Percentiles rank a stretch among this genome's conserved stretches.
These are phyloP conservation scores for Medicago lupulina DNA, from an alignment of 306 rosid genomes.

Conservation along the genomic window DNA sequence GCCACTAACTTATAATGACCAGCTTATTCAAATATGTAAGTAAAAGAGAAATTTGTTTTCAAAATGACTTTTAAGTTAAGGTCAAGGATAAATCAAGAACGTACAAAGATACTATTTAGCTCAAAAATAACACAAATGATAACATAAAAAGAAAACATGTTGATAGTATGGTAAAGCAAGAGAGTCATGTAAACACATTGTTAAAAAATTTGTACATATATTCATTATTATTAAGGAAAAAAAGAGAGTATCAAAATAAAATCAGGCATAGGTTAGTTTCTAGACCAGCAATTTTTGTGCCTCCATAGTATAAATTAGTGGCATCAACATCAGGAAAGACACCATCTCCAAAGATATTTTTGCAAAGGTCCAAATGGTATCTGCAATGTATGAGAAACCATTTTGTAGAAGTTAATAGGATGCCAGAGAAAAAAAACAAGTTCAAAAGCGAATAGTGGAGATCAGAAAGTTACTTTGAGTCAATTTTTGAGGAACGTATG, in stretches of 20 bases:
- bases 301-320: constrained; percentile 87
- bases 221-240: neutral
- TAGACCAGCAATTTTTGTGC: constrained; percentile 82
- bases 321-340: constrained; percentile 78
- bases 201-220: constrained; percentile 15
- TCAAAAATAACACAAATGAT: constrained; percentile 5
- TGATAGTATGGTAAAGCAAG: constrained; percentile 10
- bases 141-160: neutral
- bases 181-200: neutral
- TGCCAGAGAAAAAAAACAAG: neutral
- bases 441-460: constrained; percentile 16
- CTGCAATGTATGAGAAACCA: constrained; percentile 52
- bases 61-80: neutral
- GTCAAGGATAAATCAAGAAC: constrained; percentile 13
- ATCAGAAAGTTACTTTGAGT: constrained; percentile 61
- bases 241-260: constrained; percentile 18
- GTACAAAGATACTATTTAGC: constrained; percentile 10
- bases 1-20: no score
- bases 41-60: no score
- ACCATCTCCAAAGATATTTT: constrained; percentile 89
- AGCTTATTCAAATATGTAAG: no score
- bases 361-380: constrained; percentile 96
- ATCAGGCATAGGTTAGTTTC: constrained; percentile 30
- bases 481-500: constrained; percentile 80
- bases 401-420: constrained; percentile 22